These are phyloP conservation scores for Chlorella sp. DNA, from an alignment of 139 green algal genomes.

Conservation along the genomic window DNA sequence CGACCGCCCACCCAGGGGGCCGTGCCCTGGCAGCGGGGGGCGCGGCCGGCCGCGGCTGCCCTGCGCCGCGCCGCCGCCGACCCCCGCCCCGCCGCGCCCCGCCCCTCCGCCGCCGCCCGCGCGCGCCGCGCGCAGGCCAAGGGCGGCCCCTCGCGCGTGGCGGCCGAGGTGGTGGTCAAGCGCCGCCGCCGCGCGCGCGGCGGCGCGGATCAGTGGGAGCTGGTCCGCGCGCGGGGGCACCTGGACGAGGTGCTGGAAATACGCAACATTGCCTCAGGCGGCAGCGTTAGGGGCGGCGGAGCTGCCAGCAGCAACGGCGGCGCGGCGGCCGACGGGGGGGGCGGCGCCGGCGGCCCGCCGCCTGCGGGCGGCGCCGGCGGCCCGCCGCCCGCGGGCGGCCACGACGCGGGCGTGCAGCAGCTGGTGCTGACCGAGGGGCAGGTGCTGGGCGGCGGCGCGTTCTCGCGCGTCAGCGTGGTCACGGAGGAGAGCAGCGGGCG, in stretches of 20 bases:
- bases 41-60: too few relatives aligned
- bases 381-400: background rate
- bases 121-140: conserved; percentile 12
- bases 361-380: background rate
- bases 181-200: conserved; percentile 54
- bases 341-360: background rate
- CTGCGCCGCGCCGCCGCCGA: too few relatives aligned
- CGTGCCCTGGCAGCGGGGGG: too few relatives aligned
- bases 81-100: too few relatives aligned
- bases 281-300: conserved; percentile 7
- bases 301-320: background rate
- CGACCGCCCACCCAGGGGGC: too few relatives aligned
- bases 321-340: background rate
- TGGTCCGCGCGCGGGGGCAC: conserved; percentile 80
- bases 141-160: conserved; percentile 55
- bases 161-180: conserved; percentile 81
- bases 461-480: conserved; percentile 75
- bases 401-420: conserved; percentile 3
- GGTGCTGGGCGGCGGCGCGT: conserved; percentile 87
- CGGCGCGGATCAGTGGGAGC: conserved; percentile 69
- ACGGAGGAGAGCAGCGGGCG: conserved; percentile 58
- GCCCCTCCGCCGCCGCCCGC: too few relatives aligned
- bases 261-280: background rate
- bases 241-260: conserved; percentile 90
- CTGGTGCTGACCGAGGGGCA: conserved; percentile 80